phyloP scores from a whole-genome alignment of 306 rosid species.

The Sicyos baderoa region DNA sequence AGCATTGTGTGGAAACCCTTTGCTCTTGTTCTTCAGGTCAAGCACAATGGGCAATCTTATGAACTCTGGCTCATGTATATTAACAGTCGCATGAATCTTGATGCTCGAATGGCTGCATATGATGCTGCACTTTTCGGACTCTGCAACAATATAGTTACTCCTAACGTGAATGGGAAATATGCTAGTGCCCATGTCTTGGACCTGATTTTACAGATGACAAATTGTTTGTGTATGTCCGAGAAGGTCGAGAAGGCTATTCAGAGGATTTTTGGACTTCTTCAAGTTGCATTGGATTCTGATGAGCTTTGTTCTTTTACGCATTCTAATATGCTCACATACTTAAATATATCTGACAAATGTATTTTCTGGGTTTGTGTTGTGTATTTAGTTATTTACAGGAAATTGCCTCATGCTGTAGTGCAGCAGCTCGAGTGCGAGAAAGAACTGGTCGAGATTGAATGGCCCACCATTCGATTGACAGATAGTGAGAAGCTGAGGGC shows the following conservation, averaged over 20 bases:
- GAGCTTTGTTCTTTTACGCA: slow-evolving; percentile 40
- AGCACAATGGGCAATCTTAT: slow-evolving; percentile 58
- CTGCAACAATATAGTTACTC: slow-evolving; percentile 40
- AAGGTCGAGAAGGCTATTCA: slow-evolving; percentile 67
- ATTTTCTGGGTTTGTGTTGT: slow-evolving; percentile 84
- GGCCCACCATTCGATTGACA: slow-evolving; percentile 48
- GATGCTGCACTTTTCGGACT: slow-evolving; percentile 60
- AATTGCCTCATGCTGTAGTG: slow-evolving; percentile 66
- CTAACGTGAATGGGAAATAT: slow-evolving; percentile 33
- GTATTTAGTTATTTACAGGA: slow-evolving; percentile 89
- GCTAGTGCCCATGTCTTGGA: slow-evolving; percentile 79
- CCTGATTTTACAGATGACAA: slow-evolving; percentile 79
- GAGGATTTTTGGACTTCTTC: slow-evolving; percentile 44
- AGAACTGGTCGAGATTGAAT: slow-evolving; percentile 61
- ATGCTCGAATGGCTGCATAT: slow-evolving; percentile 58
- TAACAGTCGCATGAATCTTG: slow-evolving; percentile 59
- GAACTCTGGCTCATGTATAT: slow-evolving; percentile 89
- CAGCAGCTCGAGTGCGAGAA: slow-evolving; percentile 80
- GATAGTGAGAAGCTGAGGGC: slow-evolving; percentile 64
- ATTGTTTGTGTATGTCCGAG: slow-evolving; percentile 79
- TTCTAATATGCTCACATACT: slow-evolving; percentile 59
- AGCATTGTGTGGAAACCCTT: slow-evolving; percentile 38
- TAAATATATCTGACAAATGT: slow-evolving; percentile 82
- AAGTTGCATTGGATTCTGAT: slow-evolving; percentile 31
- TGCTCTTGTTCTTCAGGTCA: slow-evolving; percentile 55